Evolutionary conservation across 1,139 yeast species (phyloP), one percentile per base, ranked within the genome.

Genomic region (Sugiyamaella neomexicana): DNA sequence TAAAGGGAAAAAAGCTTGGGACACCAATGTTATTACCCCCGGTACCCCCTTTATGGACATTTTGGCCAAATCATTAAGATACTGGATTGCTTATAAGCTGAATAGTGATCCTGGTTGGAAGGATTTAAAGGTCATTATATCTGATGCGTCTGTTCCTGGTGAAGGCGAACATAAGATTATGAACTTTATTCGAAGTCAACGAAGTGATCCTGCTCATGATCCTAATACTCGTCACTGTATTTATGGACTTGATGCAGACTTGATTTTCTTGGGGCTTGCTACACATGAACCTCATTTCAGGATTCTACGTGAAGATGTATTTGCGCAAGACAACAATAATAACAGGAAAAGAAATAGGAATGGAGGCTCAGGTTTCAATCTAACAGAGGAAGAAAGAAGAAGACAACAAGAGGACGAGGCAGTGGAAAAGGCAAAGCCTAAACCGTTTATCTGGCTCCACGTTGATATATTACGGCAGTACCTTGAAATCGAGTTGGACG

Each of bases 81-180:
- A 90, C 70, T 95, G 91, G 79, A 86, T 91, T 55, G 93, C 91
- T 62, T 89, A 89, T 68, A 95, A 95, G 71, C 83, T 93, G 50
- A 83, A 95, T 41, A 84, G 85, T 46, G 99, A 95, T 66, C 82
- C 96, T 5, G 89, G 86, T 53, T 95, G 99, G 99, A 87, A 89
- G 62, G 81, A 85, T 58, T 77, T 89, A 60, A 82, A 90, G 62
- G 84, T 95, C 55, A 81, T 95, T 39, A 82, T 95, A 59, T 87
- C 96, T 55, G 99, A 96, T 52, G 97, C 95, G 61, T 93, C 93
- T 62, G 98, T 90, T n/a, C 99, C 99, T 2, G 99, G 99, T 60
- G 99, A 95, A 78, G 99, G 99, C 69, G 99, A 95, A 74, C 99
- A 93, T 74, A 93, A 93, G 70, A 89, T 93, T 64, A 93, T 93